These are phyloP conservation scores for Saposhnikovia divaricata DNA, from an alignment of 129 eudicot genomes.

Conservation along the genomic window DNA sequence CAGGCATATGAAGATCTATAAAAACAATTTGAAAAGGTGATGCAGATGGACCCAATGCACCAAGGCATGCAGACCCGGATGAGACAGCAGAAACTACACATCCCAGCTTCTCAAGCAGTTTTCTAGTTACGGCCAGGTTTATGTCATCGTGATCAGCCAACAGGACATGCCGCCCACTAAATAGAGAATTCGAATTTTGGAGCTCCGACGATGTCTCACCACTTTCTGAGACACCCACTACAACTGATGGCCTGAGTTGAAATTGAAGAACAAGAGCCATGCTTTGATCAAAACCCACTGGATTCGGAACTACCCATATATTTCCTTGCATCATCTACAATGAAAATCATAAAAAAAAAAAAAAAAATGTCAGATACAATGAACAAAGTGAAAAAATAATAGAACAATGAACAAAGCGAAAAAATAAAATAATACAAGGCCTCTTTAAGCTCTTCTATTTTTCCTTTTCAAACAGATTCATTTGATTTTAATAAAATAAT, in stretches of 20 bases:
- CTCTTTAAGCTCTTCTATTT: background rate
- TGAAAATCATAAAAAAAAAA: background rate
- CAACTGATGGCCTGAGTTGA: slow-evolving; percentile 26
- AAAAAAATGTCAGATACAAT: background rate
- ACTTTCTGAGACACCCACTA: slow-evolving; percentile 33
- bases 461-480: background rate
- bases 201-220: slow-evolving; percentile 37
- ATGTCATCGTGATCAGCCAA: slow-evolving; percentile 66
- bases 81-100: slow-evolving; percentile 56
- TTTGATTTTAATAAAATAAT: background rate
- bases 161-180: slow-evolving; percentile 59
- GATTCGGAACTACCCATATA: slow-evolving; percentile 32
- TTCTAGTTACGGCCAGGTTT: slow-evolving; percentile 63
- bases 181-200: slow-evolving; percentile 43
- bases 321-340: slow-evolving; percentile 43
- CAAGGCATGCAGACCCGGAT: slow-evolving; percentile 60
- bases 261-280: slow-evolving; percentile 40
- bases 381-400: background rate
- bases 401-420: background rate
- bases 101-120: slow-evolving; percentile 68
- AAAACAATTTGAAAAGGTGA: slow-evolving; percentile 47
- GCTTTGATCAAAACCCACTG: slow-evolving; percentile 35
- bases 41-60: slow-evolving; percentile 30
- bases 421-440: background rate
- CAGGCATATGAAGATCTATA: slow-evolving; percentile 72